A percentile compares a stretch with the other conserved stretches of the same genome.
These are phyloP conservation scores for Penicillium sp. DNA, from an alignment of 2,329 filamentous ascomycete species.

Conservation along the genomic window DNA sequence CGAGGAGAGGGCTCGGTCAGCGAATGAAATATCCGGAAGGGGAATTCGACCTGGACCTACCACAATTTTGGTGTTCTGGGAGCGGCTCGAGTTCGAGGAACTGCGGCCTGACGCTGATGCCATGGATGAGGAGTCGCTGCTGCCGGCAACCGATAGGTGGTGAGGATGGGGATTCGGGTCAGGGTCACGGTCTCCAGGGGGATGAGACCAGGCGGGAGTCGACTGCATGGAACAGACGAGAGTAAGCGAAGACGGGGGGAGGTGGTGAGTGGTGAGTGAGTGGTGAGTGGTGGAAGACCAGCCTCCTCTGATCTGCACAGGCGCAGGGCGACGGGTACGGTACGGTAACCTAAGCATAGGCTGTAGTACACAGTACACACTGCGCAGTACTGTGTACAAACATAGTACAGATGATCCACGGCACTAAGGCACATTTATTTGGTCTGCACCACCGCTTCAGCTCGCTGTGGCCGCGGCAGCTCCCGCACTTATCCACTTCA, in stretches of 20 bases:
- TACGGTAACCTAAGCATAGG: not conserved
- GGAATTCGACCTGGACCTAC: conserved; percentile 52
- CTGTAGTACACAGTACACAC: too few relatives aligned
- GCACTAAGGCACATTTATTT: conserved; percentile 1
- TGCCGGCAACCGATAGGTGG: conserved; percentile 46
- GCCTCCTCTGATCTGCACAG: not conserved
- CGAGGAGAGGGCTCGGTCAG: not conserved
- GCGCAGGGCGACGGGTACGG: not conserved
- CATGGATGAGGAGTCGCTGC: conserved; percentile 42
- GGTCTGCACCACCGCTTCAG: conserved; percentile 10
- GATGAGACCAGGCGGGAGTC: conserved; percentile 51
- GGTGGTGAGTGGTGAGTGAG: not conserved
- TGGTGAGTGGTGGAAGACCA: not conserved
- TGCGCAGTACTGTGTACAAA: too few relatives aligned
- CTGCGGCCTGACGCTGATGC: conserved; percentile 67
- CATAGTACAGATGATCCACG: not conserved
- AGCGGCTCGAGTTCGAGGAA: conserved; percentile 69
- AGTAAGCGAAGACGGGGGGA: conserved; percentile 8
- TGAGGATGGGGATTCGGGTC: conserved; percentile 53
- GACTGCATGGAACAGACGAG: conserved; percentile 21
- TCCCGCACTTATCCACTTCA: conserved; percentile 16
- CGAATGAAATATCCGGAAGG: not conserved
- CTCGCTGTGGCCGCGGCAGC: conserved; percentile 8
- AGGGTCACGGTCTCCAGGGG: conserved; percentile 64
- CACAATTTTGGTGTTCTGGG: conserved; percentile 58